Percentiles rank a stretch among this genome's conserved stretches.
phyloP scores from a whole-genome alignment of 257 asterid genomes.

The Solanum gandarillasii region DNA sequence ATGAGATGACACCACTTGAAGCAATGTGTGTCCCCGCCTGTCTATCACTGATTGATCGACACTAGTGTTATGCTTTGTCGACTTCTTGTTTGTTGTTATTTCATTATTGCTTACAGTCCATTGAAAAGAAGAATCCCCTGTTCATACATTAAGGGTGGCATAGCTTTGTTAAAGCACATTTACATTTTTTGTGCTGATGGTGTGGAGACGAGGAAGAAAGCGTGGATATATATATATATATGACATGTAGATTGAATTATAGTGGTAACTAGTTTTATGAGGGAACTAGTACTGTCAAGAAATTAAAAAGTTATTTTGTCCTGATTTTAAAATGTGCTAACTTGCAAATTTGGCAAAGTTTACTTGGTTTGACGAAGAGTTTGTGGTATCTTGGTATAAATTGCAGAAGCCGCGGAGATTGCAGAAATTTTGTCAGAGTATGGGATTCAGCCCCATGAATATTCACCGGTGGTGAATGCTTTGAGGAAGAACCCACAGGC shows the following conservation, averaged over 20 bases:
- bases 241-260: not conserved
- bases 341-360: not conserved
- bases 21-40: not conserved
- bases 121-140: not conserved
- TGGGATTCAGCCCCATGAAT: conserved; percentile 73
- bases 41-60: not conserved
- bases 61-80: not conserved
- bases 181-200: not conserved
- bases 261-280: not conserved
- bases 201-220: not conserved
- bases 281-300: not conserved
- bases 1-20: not conserved
- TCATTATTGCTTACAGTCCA: not conserved
- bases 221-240: not conserved
- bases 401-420: conserved; percentile 95
- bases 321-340: not conserved
- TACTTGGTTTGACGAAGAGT: not conserved
- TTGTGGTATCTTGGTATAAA: not conserved
- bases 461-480: conserved; percentile 73
- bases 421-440: conserved; percentile 82
- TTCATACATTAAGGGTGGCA: not conserved
- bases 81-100: not conserved
- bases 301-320: not conserved
- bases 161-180: not conserved
- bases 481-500: conserved; percentile 86